Evolutionary conservation across 176 grass and related monocot species (phyloP).

Genomic region (Triticum monococcum): DNA sequence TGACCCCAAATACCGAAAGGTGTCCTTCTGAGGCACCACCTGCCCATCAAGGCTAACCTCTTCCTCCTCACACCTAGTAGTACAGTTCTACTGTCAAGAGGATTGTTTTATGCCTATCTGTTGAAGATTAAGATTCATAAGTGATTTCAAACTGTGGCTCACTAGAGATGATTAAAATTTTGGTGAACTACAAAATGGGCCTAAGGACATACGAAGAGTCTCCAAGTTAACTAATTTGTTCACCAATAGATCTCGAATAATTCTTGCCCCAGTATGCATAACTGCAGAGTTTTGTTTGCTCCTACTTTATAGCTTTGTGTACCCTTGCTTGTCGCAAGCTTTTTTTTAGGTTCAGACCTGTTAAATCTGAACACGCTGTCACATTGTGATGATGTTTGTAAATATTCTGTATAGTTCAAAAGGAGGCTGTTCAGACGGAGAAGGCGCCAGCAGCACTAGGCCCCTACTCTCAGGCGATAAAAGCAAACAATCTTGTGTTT

Average conservation of each 20-base stretch:
- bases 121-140: not conserved
- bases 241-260: not conserved
- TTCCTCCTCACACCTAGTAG: no score
- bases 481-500: conserved; percentile 95
- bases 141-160: not conserved
- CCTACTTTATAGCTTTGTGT: not conserved
- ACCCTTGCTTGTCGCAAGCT: not conserved
- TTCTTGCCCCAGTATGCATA: not conserved
- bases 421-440: conserved; percentile 83
- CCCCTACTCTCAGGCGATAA: conserved; percentile 95
- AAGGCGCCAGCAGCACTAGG: conserved; percentile 87
- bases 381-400: not conserved
- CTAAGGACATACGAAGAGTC: no score
- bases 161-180: not conserved
- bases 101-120: not conserved
- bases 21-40: no score
- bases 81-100: not conserved
- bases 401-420: conserved; percentile 41
- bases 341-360: not conserved
- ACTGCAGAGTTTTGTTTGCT: not conserved
- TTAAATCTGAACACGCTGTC: not conserved
- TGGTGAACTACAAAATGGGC: not conserved
- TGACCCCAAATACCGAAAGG: no score
- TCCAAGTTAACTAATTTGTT: not conserved
- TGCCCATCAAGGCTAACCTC: no score